phyloP scores from a whole-genome alignment of 768 basidiomycete species.

The Termitomyces sp. region DNA sequence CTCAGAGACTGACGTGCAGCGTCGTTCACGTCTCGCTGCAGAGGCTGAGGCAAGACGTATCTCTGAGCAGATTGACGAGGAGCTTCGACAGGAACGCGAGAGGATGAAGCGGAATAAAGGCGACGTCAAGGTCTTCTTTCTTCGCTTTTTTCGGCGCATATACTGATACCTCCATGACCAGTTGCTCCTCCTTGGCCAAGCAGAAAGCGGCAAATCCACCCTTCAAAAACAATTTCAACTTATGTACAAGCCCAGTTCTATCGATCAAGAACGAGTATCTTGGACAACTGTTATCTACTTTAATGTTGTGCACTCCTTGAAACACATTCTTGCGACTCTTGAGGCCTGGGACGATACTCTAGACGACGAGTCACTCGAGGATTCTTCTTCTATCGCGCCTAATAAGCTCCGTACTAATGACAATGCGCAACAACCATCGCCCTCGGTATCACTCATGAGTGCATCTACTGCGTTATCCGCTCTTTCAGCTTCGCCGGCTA shows the following conservation, averaged over 20 bases:
- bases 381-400: constrained; percentile 20
- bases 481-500: constrained; percentile 16
- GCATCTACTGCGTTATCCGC: constrained; percentile 13
- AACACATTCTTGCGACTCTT: constrained; percentile 59
- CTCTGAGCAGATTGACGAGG: constrained; percentile 80
- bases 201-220: constrained; percentile 74
- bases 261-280: constrained; percentile 63
- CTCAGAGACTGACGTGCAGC: constrained; percentile 62
- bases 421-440: constrained; percentile 32
- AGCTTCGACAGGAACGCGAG: constrained; percentile 66
- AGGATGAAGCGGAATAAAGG: constrained; percentile 56
- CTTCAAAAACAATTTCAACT: constrained; percentile 78
- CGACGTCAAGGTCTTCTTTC: constrained; percentile 60
- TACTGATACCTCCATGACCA: constrained; percentile 30
- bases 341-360: constrained; percentile 58
- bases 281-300: constrained; percentile 76
- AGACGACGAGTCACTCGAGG: constrained; percentile 40
- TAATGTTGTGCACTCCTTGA: constrained; percentile 67
- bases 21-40: constrained; percentile 48
- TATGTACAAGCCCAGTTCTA: constrained; percentile 68
- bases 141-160: constrained; percentile 21
- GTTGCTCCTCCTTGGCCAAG: constrained; percentile 73
- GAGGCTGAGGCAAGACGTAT: constrained; percentile 74
- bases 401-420: constrained; percentile 23
- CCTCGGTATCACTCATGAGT: constrained; percentile 31